These are phyloP conservation scores for Orbilia oligospora DNA, from an alignment of 2,329 filamentous ascomycete genomes.

Conservation along the genomic window DNA sequence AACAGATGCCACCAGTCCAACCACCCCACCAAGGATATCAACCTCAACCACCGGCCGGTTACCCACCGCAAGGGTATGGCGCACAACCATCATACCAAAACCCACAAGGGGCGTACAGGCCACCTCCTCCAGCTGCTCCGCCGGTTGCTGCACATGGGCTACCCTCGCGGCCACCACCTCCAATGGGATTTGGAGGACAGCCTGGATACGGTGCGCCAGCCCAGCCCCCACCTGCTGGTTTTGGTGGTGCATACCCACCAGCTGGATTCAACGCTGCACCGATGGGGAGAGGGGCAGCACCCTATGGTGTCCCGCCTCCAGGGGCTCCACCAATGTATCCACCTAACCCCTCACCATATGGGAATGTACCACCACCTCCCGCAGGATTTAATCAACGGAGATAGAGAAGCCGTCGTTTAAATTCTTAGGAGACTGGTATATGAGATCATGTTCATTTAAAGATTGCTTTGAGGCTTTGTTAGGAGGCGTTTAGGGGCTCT, in stretches of 20 bases:
- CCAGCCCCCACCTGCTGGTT: conserved; percentile 71
- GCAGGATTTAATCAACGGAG: conserved; percentile 56
- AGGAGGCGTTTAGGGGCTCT: conserved; percentile 40
- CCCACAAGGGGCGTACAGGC: conserved; percentile 62
- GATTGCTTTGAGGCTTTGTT: conserved; percentile 9
- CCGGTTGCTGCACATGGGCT: conserved; percentile 61
- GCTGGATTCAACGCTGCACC: conserved; percentile 47
- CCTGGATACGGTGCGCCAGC: conserved; percentile 70
- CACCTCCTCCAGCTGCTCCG: conserved; percentile 61
- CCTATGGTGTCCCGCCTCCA: conserved; percentile 50
- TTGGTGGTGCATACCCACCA: conserved; percentile 63
- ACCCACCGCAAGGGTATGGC: conserved; percentile 47
- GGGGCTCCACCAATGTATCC: conserved; percentile 58
- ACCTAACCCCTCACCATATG: conserved; percentile 47
- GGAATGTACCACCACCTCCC: conserved; percentile 52
- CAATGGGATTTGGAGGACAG: conserved; percentile 62
- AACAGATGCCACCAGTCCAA: conserved; percentile 45
- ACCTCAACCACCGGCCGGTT: conserved; percentile 63
- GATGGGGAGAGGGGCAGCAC: conserved; percentile 51
- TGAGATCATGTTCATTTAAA: conserved; percentile 4
- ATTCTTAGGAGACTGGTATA: not conserved
- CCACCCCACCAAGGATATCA: conserved; percentile 57
- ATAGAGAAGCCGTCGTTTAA: not conserved
- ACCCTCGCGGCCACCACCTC: conserved; percentile 63
- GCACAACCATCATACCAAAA: conserved; percentile 43